Evolutionary conservation across 257 asterid genomes (phyloP), one percentile per base, ranked within the genome.

Genomic region (Fraxinus cuspidata): DNA sequence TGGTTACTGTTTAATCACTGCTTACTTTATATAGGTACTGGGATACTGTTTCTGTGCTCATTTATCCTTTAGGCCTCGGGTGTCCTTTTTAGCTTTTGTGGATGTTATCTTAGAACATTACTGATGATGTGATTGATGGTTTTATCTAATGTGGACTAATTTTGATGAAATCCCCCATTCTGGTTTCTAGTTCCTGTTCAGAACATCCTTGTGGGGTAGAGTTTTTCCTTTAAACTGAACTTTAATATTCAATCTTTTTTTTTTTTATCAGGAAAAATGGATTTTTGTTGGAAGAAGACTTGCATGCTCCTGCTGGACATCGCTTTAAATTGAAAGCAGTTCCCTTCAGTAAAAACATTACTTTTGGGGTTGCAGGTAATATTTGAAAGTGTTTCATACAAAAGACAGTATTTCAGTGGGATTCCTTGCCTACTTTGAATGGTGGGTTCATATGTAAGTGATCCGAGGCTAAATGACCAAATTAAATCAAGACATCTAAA

Each of bases 291-390:
- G 94, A 86, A 87, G 99, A 96, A 85, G 97, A 93, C 78, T 53
- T 80, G 84, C 74, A 85, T 42, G 97, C 99, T 85, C 96, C 97
- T 78, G 87, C 94, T 6, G 99, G 99, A 60, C 87, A 35, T 37
- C 97, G 97, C 35, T 96, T 87, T 80, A 83, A 89, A 80, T 89
- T 96, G 72, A 93, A 92, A 86, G 96, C 99, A 79, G 95, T 96
- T 78, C 99, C 98, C 80, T 96, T 92, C 90, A 96, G 99, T 85
- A 93, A 96, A 89, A 96, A 91, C 67, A 74, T 90, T 38, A 90
- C 92, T 73, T 93, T 96, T 75, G 99, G 99, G 38, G 84, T 89
- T 77, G 84, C 91, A 78, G 99, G 99, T 92, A 84, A 77, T 76
- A 73, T 58, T 35, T n/a, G 47, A 65, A 78, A 60, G 40, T 38